Evolutionary conservation across 345 rosid genomes (phyloP).

Genomic region (Eucalyptus marginata): DNA sequence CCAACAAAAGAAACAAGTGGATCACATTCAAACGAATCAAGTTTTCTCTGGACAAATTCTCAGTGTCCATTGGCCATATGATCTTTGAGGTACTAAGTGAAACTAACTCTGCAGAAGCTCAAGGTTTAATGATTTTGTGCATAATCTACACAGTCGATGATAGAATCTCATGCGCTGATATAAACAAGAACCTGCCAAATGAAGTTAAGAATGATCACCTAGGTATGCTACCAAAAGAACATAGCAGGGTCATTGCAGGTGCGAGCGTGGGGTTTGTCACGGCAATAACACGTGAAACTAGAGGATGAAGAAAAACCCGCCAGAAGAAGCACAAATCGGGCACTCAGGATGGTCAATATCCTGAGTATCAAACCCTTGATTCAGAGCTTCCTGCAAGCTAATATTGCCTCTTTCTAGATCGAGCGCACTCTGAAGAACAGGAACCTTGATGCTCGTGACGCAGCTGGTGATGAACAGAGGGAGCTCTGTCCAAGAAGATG

Average conservation of each 20-base stretch:
- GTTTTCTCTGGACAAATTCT: neutral
- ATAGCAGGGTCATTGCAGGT: neutral
- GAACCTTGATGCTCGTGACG: too few species aligned
- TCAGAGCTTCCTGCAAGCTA: neutral
- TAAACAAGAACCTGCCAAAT: neutral
- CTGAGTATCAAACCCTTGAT: constrained; percentile 6
- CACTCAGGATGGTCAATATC: neutral
- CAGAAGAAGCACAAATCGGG: neutral
- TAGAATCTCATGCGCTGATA: neutral
- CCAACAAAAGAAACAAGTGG: too few species aligned
- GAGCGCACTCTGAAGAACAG: too few species aligned
- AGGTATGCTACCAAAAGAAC: neutral
- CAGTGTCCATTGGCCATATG: neutral
- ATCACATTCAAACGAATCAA: too few species aligned
- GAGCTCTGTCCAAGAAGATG: neutral
- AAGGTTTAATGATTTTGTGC: neutral
- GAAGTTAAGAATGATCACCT: neutral
- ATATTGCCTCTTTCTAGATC: too few species aligned
- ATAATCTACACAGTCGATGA: rapidly evolving
- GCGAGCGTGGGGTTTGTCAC: neutral
- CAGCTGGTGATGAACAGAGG: neutral
- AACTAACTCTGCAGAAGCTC: neutral
- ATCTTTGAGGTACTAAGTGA: neutral
- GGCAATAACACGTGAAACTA: constrained; percentile 22
- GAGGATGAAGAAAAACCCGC: constrained; percentile 1